phyloP scores from a whole-genome alignment of 1,139 yeast species.

The Kodamaea ohmeri region DNA sequence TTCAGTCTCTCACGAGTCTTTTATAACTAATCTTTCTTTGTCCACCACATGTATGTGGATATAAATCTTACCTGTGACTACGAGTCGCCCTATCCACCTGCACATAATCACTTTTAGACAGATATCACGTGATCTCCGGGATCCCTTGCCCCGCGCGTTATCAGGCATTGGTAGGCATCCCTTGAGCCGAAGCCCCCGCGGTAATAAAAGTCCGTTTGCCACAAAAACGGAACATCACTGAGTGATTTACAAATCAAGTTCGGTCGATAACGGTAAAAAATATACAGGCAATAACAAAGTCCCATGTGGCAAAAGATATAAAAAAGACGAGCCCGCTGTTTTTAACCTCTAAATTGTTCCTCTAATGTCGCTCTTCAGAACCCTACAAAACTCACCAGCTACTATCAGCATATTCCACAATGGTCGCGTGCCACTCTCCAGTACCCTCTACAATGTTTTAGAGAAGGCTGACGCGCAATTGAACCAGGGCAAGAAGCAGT shows the following conservation, averaged over 20 bases:
- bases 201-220: slow-evolving; percentile 7
- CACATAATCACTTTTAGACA: too few species aligned
- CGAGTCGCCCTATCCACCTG: too few species aligned
- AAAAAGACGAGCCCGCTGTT: background rate
- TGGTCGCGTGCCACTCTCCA: slow-evolving; percentile 33
- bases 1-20: too few species aligned
- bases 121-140: slow-evolving; percentile 1
- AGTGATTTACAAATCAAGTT: background rate
- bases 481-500: slow-evolving; percentile 24
- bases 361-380: slow-evolving; percentile 39
- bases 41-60: too few species aligned
- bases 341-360: background rate
- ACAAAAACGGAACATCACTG: background rate
- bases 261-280: slow-evolving; percentile 2
- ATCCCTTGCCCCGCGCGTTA: slow-evolving; percentile 7
- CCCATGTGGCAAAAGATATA: slow-evolving; percentile 2
- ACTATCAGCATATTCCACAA: slow-evolving; percentile 45
- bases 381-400: slow-evolving; percentile 45
- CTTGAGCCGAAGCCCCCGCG: slow-evolving; percentile 6
- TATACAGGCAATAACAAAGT: background rate
- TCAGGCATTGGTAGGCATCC: too few species aligned
- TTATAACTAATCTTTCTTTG: too few species aligned
- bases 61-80: too few species aligned
- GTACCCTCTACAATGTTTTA: slow-evolving; percentile 31
- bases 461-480: slow-evolving; percentile 31